phyloP scores from a whole-genome alignment of 2,329 filamentous ascomycete genomes.

The Blastomyces percursus region DNA sequence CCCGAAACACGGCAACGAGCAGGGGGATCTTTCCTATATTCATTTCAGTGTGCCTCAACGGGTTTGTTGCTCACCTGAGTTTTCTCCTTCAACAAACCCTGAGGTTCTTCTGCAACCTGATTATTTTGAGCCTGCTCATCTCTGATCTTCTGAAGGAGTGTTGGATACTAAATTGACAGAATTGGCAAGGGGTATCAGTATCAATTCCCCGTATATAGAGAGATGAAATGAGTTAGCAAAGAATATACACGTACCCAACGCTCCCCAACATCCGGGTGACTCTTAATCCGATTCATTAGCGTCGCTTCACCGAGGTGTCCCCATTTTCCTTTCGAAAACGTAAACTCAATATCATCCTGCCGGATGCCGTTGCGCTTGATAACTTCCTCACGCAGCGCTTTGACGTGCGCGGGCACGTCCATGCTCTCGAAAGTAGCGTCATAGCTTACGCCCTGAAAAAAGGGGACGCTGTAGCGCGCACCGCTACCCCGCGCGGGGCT shows the following conservation, averaged over 20 bases:
- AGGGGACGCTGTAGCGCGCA: slow-evolving; percentile 67
- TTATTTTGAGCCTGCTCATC: slow-evolving; percentile 42
- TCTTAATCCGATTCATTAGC: slow-evolving; percentile 72
- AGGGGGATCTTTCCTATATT: background rate
- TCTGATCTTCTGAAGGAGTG: slow-evolving; percentile 43
- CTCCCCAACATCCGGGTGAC: slow-evolving; percentile 76
- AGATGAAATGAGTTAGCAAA: background rate
- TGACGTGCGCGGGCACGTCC: slow-evolving; percentile 54
- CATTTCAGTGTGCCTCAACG: slow-evolving; percentile 8
- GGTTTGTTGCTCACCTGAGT: background rate
- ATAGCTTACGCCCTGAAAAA: slow-evolving; percentile 77
- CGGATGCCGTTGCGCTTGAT: slow-evolving; percentile 45
- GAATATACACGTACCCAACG: slow-evolving; percentile 43
- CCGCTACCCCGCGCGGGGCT: slow-evolving; percentile 59
- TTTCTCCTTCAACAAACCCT: slow-evolving; percentile 8
- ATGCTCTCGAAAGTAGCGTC: slow-evolving; percentile 72
- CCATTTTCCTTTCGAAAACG: slow-evolving; percentile 59
- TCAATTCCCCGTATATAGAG: background rate
- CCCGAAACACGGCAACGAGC: background rate
- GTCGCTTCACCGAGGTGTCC: slow-evolving; percentile 70
- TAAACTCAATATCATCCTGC: slow-evolving; percentile 74
- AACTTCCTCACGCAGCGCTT: slow-evolving; percentile 50
- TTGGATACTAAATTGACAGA: slow-evolving; percentile 45
- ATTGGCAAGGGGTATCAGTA: background rate
- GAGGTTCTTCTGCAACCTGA: slow-evolving; percentile 11